These are phyloP conservation scores for Zasmidium citrigriseum DNA, from an alignment of 2,329 filamentous ascomycete species.

Conservation along the genomic window DNA sequence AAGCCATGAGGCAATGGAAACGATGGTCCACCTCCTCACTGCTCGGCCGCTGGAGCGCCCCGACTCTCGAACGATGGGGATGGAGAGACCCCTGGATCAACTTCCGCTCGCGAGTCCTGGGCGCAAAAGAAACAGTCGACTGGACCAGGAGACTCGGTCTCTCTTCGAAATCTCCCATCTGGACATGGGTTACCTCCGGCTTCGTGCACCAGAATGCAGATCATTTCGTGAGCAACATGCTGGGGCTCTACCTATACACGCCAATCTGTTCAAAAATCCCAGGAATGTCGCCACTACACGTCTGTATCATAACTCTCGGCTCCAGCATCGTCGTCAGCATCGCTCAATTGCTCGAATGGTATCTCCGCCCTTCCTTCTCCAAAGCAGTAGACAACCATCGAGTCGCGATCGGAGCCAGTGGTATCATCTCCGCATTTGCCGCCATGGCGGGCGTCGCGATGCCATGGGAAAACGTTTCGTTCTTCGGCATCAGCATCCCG, in stretches of 20 bases:
- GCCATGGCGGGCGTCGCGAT: background rate
- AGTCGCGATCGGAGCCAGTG: conserved; percentile 4
- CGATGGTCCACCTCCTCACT: background rate
- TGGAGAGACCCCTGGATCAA: background rate
- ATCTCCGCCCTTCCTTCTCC: background rate
- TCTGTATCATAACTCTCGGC: conserved; percentile 9
- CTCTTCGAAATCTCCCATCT: background rate
- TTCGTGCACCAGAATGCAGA: conserved; percentile 12
- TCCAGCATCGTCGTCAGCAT: conserved; percentile 5
- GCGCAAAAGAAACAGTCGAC: background rate
- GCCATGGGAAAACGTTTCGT: background rate
- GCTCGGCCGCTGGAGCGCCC: background rate
- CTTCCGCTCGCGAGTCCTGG: background rate
- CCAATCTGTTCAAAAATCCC: conserved; percentile 9
- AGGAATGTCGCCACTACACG: conserved; percentile 11
- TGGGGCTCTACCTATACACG: conserved; percentile 1
- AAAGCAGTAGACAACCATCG: background rate
- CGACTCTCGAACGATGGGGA: background rate
- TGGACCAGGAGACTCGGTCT: background rate
- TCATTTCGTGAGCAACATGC: conserved; percentile 10
- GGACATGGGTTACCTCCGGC: conserved; percentile 14
- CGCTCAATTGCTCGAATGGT: background rate
- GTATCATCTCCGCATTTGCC: conserved; percentile 1
- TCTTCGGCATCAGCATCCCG: background rate
- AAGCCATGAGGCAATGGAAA: background rate